Evolutionary conservation across 179 eudicot species (phyloP), one percentile per base, ranked within the genome.

Genomic region (Corrigiola litoralis): DNA sequence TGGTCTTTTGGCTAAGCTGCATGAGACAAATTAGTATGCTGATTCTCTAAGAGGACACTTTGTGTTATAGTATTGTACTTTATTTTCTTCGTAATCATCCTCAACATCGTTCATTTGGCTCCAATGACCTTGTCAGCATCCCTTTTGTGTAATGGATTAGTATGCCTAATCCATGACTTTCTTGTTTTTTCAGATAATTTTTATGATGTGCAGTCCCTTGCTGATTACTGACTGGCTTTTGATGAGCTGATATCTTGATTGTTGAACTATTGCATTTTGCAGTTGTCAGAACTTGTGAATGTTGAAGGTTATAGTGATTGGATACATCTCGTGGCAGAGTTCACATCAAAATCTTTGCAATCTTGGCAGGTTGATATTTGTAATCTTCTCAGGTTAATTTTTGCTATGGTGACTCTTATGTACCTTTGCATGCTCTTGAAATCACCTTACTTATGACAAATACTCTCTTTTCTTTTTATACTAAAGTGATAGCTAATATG

Each of bases 261-360:
- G 23, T 57, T 25, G 24, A 48, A 61, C 48, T 25, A 32, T 53
- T 67, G 57, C 51, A 28, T 66, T n/a, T n/a, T 79, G 65, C 82
- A 92, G 98, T 76, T 92, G 84, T 80, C 96, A 41, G 98, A 92
- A 69, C 98, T 92, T 64, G 98, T 90, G 61, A 91, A 75, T 61
- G 80, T 89, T 80, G 94, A 89, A 71, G 97, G 96, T 57, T 91
- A 91, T 66, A 78, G 96, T 69, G 92, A 87, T 70, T 91, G 97
- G 97, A 91, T 91, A 77, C 92, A 85, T 68, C 82, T 90, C 46
- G 98, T 92, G 46, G 91, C 98, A 62, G 95, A 92, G 76, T 92
- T 92, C 69, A 90, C 98, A 12, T 83, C 79, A 66, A 92, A 85
- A 72, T 92, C 98, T 50, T 69, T 92, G 78, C 88, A 85, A 75